phyloP scores from a whole-genome alignment of 768 basidiomycete genomes.

The Boletus rubropictus region DNA sequence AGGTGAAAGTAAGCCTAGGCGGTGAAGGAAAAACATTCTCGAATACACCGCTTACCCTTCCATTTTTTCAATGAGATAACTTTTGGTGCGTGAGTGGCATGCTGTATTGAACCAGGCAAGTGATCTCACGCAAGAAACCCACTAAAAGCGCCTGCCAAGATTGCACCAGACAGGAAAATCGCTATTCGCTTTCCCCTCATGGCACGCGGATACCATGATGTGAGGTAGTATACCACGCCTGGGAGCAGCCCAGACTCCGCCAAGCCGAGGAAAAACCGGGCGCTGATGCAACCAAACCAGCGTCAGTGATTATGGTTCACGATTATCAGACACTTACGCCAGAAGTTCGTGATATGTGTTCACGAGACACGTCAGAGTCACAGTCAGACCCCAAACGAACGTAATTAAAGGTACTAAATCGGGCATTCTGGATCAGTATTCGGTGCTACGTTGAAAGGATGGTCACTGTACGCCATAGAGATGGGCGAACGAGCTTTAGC shows the following conservation, averaged over 20 bases:
- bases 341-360: conserved; percentile 26
- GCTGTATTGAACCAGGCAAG: neutral
- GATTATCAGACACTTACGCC: conserved; percentile 21
- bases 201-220: conserved; percentile 52
- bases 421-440: conserved; percentile 2
- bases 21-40: neutral
- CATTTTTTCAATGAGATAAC: conserved; percentile 31
- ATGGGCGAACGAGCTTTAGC: conserved; percentile 31
- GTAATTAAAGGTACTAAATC: conserved; percentile 35
- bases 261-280: conserved; percentile 40
- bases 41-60: conserved; percentile 30
- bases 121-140: conserved; percentile 41
- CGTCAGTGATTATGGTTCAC: neutral
- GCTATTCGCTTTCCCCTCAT: conserved; percentile 54
- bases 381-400: conserved; percentile 34
- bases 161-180: conserved; percentile 55
- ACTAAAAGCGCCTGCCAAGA: conserved; percentile 44
- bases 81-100: conserved; percentile 14
- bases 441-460: neutral
- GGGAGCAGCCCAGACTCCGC: conserved; percentile 42
- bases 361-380: conserved; percentile 36
- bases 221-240: conserved; percentile 39
- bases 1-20: neutral
- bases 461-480: conserved; percentile 28
- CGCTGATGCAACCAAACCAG: conserved; percentile 15